phyloP scores from a whole-genome alignment of 805 yeast species.

The Kazachstania psychrophila region DNA sequence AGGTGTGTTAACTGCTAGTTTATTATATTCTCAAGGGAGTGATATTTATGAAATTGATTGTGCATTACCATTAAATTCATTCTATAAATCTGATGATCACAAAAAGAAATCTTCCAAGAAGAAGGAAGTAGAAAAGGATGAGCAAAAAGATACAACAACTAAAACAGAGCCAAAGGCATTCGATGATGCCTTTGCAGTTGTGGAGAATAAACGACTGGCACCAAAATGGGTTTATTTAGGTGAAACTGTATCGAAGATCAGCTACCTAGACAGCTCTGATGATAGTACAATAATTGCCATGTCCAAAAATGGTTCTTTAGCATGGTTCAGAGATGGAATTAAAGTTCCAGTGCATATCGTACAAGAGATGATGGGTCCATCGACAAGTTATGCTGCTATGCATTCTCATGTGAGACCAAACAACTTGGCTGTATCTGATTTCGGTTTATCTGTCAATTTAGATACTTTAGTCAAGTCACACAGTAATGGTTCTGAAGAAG shows the following conservation, averaged over 20 bases:
- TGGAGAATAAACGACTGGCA: slow-evolving; percentile 13
- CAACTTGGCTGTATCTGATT: slow-evolving; percentile 21
- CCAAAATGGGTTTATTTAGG: slow-evolving; percentile 27
- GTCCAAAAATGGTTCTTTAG: slow-evolving; percentile 28
- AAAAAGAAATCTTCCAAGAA: background rate
- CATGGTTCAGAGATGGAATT: slow-evolving; percentile 27
- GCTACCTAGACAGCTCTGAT: slow-evolving; percentile 29
- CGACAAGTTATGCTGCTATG: slow-evolving; percentile 24
- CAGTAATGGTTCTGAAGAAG: slow-evolving; percentile 21
- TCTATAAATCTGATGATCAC: slow-evolving; percentile 6
- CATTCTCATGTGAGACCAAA: slow-evolving; percentile 21
- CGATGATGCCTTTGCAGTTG: slow-evolving; percentile 62
- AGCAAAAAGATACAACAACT: slow-evolving; percentile 1
- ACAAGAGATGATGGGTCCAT: slow-evolving; percentile 28
- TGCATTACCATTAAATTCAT: slow-evolving; percentile 23
- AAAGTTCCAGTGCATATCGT: slow-evolving; percentile 27
- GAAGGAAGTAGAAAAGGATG: slow-evolving; percentile 3
- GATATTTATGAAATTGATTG: slow-evolving; percentile 26
- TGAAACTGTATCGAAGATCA: slow-evolving; percentile 24
- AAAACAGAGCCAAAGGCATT: slow-evolving; percentile 43
- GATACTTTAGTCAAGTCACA: slow-evolving; percentile 28
- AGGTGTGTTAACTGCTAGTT: slow-evolving; percentile 19
- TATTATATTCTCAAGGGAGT: slow-evolving; percentile 26
- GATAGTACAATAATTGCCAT: slow-evolving; percentile 29
- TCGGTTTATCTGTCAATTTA: slow-evolving; percentile 21